Evolutionary conservation across 129 eudicot species (phyloP), one percentile per base, ranked within the genome.

Genomic region (Smallanthus sonchifolius): DNA sequence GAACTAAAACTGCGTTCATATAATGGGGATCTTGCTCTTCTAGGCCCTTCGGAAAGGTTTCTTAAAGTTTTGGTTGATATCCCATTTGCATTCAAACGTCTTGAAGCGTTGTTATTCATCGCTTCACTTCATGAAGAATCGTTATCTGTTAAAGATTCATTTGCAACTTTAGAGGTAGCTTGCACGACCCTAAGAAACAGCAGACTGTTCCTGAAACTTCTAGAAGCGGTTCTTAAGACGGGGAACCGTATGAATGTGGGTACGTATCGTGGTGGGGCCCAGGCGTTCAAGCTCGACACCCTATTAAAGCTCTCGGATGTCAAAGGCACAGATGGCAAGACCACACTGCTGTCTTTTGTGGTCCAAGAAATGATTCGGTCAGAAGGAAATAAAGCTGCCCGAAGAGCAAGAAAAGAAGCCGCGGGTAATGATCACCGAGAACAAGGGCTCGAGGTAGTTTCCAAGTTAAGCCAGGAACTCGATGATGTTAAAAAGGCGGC

Each of bases 241-340:
- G 98, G 98, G 7, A 92, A 92, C 78, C 96, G 98, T 32, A 92
- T 92, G 98, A 92, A 92, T 36, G 92, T 77, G 6, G 96, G 96
- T 35, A 92, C 98, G 1, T 87, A 69, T 54, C 96, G 96, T 9
- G 98, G 98, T 15, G 96, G 89, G 16, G 98, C 98, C n/a, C 87
- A 84, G 65, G 98, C 96, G 7, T 92, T 92, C 84, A 92, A 87
- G 77, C 98, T 92, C 57, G 96, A 92, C 73, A 92, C 96, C 4
- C 92, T 92, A 40, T 74, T 87, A 20, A 92, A 92, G 79, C 83
- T 92, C 13, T 84, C 96, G 0, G 98, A 92, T 45, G 96, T 92
- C 11, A 92, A 92, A 74, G 98, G 98, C 51, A 77, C 85, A 1
- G 98, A 92, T 62, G 95, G 98, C 17, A 89, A 92, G 74, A 90